phyloP scores from a whole-genome alignment of 2,329 filamentous ascomycete species.

The Aureobasidium mangrovei region DNA sequence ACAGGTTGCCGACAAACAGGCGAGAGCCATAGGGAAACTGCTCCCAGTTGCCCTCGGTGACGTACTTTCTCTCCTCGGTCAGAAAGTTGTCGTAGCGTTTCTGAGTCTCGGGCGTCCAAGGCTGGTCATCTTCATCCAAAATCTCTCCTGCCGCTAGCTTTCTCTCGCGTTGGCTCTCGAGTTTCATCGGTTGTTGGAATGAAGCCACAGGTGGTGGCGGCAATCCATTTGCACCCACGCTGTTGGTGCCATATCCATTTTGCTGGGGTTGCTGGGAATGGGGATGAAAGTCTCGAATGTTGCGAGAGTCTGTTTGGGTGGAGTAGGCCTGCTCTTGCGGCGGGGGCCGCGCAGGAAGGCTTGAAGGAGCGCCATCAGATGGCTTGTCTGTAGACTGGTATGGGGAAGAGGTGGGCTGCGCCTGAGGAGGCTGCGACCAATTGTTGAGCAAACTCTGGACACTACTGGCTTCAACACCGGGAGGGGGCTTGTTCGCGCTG shows the following conservation, averaged over 20 bases:
- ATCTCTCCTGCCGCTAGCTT: constrained; percentile 23
- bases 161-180: constrained; percentile 24
- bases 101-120: constrained; percentile 51
- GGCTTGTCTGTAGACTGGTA: constrained; percentile 21
- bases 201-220: constrained; percentile 18
- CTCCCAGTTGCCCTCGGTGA: constrained; percentile 72
- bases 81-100: constrained; percentile 65
- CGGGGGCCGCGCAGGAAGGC: constrained; percentile 40
- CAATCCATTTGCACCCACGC: constrained; percentile 15
- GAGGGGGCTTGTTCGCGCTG: not conserved
- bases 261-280: constrained; percentile 30
- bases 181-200: constrained; percentile 17
- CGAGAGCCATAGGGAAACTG: constrained; percentile 68
- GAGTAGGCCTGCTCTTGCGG: constrained; percentile 31
- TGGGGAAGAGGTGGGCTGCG: constrained; percentile 24
- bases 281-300: constrained; percentile 43
- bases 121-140: constrained; percentile 37
- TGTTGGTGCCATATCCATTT: not conserved
- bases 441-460: constrained; percentile 12
- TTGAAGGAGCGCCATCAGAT: constrained; percentile 27
- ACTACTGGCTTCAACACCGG: constrained; percentile 10
- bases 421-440: constrained; percentile 22
- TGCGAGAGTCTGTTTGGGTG: constrained; percentile 21
- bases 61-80: constrained; percentile 63
- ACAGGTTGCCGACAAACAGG: constrained; percentile 81